A percentile compares a stretch with the other conserved stretches of the same genome.
These are phyloP conservation scores for Cladophialophora bantiana DNA, from an alignment of 2,329 filamentous ascomycete genomes.

Conservation along the genomic window DNA sequence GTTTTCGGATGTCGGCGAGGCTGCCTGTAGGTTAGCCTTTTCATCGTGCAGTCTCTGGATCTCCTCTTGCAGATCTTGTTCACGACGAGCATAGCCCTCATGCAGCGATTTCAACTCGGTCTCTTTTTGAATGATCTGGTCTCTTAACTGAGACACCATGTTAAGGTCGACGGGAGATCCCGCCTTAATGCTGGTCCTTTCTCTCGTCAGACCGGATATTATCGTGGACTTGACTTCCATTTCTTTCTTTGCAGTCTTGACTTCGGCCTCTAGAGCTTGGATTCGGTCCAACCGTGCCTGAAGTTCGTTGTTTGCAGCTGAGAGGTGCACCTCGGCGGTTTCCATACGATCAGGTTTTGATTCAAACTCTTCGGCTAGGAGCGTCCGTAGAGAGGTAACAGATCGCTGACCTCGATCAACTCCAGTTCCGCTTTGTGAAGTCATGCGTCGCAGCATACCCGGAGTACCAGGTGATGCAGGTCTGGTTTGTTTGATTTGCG, in stretches of 20 bases:
- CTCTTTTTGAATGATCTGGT: constrained; percentile 87
- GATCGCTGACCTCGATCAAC: constrained; percentile 92
- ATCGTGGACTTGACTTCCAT: constrained; percentile 97
- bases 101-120: constrained; percentile 77
- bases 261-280: constrained; percentile 84
- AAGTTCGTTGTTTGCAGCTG: constrained; percentile 90
- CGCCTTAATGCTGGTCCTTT: constrained; percentile 85
- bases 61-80: constrained; percentile 76
- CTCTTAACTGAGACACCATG: constrained; percentile 82
- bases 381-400: constrained; percentile 85
- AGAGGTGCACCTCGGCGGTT: constrained; percentile 90
- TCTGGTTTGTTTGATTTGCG: constrained; percentile 76
- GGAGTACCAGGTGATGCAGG: constrained; percentile 57
- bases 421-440: constrained; percentile 84
- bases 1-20: constrained; percentile 48
- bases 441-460: constrained; percentile 89
- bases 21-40: constrained; percentile 52
- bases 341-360: constrained; percentile 82
- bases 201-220: constrained; percentile 90
- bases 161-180: constrained; percentile 87
- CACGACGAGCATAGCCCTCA: constrained; percentile 73
- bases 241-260: constrained; percentile 84
- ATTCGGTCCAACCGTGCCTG: constrained; percentile 87
- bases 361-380: constrained; percentile 86
- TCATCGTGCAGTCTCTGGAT: constrained; percentile 68